Base-by-base conservation (phyloP, 352 stramenopile species). In the Aphanomyces astaci region DNA sequence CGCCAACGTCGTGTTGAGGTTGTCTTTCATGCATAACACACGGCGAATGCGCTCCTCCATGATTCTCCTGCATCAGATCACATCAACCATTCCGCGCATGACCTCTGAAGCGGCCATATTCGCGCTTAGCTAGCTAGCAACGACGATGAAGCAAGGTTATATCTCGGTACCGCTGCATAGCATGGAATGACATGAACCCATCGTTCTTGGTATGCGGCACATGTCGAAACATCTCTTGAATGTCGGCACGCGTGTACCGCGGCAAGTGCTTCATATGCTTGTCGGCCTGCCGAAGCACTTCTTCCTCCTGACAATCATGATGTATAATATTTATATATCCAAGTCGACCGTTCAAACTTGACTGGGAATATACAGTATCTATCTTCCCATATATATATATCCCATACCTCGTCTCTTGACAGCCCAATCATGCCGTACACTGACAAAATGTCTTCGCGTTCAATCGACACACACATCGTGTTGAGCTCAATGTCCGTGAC, bases 121-220 rank as follows among this genome's bases (percentile, higher is more conserved):
- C n/a, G n/a, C n/a, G n/a, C n/a, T n/a, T n/a, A n/a, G n/a, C n/a
- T n/a, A n/a, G n/a, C n/a, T n/a, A n/a, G n/a, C n/a, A n/a, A n/a
- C n/a, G n/a, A 0, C 40, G 40, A 15, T 49, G 1, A 0, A 49
- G 1, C 19, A 22, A 55, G 15, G 19, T 48, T n/a, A n/a, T n/a
- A n/a, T n/a, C n/a, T n/a, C n/a, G n/a, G n/a, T n/a, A 78, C 72
- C 73, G 66, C 56, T 96, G 88, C 73, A 92, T 88, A 64, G 88
- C 85, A 74, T 96, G 86, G 70, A 96, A 95, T 51, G 72, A 89
- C 40, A 91, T 64, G 36, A 59, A 51, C n/a, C 78, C 77, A 9
- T 84, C 63, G 1, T 43, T 11, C 40, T 85, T 74, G 0, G n/a
- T n/a, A n/a, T 75, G 75, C 17, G 72, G 64, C 7, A 93, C 49